These are phyloP conservation scores for Flaveria brownii DNA, from an alignment of 129 eudicot genomes.

Conservation along the genomic window DNA sequence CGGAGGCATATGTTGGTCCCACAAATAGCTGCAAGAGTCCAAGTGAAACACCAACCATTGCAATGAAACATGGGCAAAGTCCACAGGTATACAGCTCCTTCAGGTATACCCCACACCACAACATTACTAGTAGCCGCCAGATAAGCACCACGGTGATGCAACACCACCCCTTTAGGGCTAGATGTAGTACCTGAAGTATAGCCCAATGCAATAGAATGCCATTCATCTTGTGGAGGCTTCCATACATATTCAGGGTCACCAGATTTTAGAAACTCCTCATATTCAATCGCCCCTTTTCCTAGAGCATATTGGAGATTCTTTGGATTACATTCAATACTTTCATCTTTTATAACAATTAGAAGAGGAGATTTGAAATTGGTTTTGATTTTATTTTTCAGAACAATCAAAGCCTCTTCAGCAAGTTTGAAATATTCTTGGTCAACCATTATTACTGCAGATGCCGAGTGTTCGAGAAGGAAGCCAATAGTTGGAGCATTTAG, in stretches of 20 bases:
- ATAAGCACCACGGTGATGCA: conserved; percentile 93
- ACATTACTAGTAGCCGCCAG: conserved; percentile 57
- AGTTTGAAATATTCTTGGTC: conserved; percentile 73
- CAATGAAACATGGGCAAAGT: conserved; percentile 98
- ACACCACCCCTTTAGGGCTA: conserved; percentile 91
- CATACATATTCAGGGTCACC: conserved; percentile 72
- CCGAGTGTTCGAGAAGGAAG: conserved; percentile 73
- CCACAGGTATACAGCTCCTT: conserved; percentile 86
- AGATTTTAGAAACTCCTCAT: conserved; percentile 70
- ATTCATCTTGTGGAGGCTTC: conserved; percentile 84
- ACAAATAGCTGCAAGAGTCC: conserved; percentile 87
- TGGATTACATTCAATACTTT: conserved; percentile 57
- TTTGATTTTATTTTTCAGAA: conserved; percentile 46
- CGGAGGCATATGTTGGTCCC: conserved; percentile 87
- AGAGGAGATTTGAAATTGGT: conserved; percentile 56
- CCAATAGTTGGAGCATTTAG: conserved; percentile 73
- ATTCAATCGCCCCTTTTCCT: conserved; percentile 63
- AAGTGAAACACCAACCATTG: conserved; percentile 97
- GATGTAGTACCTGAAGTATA: conserved; percentile 97
- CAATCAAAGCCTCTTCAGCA: conserved; percentile 63
- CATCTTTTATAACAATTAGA: conserved; percentile 68
- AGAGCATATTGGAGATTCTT: conserved; percentile 65
- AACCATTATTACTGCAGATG: conserved; percentile 64
- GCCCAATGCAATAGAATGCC: conserved; percentile 80
- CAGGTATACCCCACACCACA: conserved; percentile 66